Base-by-base conservation (phyloP, 225 moss, liverwort and hornwort species). In the Rhytidiadelphus loreus region DNA sequence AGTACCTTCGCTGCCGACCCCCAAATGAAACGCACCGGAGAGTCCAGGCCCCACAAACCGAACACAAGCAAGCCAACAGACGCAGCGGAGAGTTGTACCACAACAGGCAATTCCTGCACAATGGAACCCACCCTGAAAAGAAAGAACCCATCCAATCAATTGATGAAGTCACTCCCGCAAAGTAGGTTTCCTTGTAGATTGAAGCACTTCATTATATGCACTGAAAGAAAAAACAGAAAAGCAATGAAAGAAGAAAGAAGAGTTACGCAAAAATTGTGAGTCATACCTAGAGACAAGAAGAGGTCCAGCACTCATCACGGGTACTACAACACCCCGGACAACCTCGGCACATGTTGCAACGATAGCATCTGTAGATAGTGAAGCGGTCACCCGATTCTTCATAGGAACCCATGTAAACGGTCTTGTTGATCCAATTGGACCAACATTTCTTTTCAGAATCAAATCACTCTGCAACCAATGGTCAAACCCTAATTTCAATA, bases 21-120 rank as follows among this genome's bases (percentile, higher is more conserved):
- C 88, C 95, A 94, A 83, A 96, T 77, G 59, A 93, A 88, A 66
- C 91, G 91, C 93, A 93, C 87, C 5, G 90, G 87, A 82, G 93
- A 92, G 65, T 87, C 91, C 78, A 99, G 63, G 60, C 96, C 95
- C 95, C 92, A 96, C 35, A 93, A 48, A 71, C 96, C 92, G 86
- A 96, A 93, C 73, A 88, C 91, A 88, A 97, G 91, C 62, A 99
- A 80, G 58, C 93, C 90, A 26, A 96, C 56, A 44, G 96, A 94
- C 86, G 93, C 93, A 62, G 74, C 90, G 68, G 92, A 93, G 87
- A 96, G 91, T 71, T 93, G 80, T 82, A 93, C 57, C 82, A 90
- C 72, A 22, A 94, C 90, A 65, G 96, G 92, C 79, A 93, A 89
- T 58, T 87, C 92, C 88, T 92, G 95, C 37, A 91, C 71, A 22